A percentile compares a stretch with the other conserved stretches of the same genome.
Evolutionary conservation across 306 rosid genomes (phyloP).

Genomic region (Lathyrus tuberosus): DNA sequence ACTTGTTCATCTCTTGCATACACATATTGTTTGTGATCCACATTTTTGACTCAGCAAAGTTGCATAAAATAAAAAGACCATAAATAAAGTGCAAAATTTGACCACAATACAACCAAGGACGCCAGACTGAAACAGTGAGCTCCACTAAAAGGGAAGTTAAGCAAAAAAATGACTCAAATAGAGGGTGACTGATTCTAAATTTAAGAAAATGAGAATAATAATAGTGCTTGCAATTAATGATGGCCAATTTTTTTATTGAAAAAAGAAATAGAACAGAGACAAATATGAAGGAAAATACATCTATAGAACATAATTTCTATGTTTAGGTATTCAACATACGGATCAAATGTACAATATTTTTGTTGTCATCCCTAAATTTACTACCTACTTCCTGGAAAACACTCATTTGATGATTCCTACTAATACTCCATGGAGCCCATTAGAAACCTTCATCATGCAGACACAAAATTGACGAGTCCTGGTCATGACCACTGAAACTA

Average conservation of each 20-base stretch:
- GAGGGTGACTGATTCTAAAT: neutral
- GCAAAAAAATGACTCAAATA: neutral
- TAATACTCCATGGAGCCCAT: constrained; percentile 46
- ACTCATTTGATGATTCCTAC: constrained; percentile 35
- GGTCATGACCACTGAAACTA: constrained; percentile 46
- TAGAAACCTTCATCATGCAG: constrained; percentile 38
- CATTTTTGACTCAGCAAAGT: constrained; percentile 8
- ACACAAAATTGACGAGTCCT: constrained; percentile 41
- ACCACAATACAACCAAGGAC: neutral
- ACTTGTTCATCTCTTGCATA: neutral
- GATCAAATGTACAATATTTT: constrained; percentile 63
- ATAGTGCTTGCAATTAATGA: constrained; percentile 38
- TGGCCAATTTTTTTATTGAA: constrained; percentile 5
- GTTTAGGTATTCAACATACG: constrained; percentile 51
- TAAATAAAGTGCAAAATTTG: constrained; percentile 11
- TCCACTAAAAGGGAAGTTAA: constrained; percentile 7
- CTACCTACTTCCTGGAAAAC: constrained; percentile 42
- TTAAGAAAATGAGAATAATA: constrained; percentile 35
- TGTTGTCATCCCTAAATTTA: constrained; percentile 44
- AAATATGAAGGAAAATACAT: constrained; percentile 19
- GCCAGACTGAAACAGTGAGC: neutral
- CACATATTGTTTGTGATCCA: constrained; percentile 7
- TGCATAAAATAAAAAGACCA: constrained; percentile 4
- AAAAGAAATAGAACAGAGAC: constrained; percentile 12
- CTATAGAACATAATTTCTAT: constrained; percentile 53